Conservation (phyloP, 176 grass and related monocot genomes). For the Aegilops umbellulata region DNA sequence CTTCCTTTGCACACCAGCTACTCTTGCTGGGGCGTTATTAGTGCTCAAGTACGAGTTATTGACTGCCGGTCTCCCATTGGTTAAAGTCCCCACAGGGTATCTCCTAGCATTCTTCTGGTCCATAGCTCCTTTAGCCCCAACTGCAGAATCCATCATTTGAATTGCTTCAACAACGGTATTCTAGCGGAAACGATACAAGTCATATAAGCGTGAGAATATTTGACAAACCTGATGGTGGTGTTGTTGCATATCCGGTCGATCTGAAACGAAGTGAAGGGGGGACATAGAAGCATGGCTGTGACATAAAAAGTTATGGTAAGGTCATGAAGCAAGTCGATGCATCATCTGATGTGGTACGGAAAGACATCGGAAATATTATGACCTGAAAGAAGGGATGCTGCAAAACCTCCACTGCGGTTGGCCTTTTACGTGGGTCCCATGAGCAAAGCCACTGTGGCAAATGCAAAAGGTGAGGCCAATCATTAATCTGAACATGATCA, state of each 20-base stretch:
- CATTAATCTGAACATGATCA: background rate
- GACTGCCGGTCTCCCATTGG: conserved; percentile 44
- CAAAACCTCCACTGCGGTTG: conserved; percentile 82
- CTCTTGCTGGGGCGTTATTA: conserved; percentile 43
- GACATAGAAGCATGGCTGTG: conserved; percentile 88
- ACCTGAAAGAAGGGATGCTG: conserved; percentile 99
- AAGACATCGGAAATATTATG: conserved; percentile 13
- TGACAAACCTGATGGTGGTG: conserved; percentile 74
- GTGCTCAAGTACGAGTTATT: conserved; percentile 51
- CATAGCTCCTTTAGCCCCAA: conserved; percentile 60
- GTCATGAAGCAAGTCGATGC: background rate
- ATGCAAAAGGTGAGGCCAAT: conserved; percentile 22
- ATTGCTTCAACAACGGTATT: background rate
- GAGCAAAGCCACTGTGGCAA: conserved; percentile 71
- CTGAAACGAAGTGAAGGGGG: conserved; percentile 77
- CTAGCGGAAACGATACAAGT: background rate
- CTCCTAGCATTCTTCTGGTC: conserved; percentile 58
- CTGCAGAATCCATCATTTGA: conserved; percentile 31
- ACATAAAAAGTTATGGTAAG: conserved; percentile 12
- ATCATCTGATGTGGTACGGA: background rate
- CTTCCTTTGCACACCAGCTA: conserved; percentile 81
- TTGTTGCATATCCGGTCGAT: conserved; percentile 42
- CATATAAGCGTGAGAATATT: background rate
- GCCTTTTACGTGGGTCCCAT: conserved; percentile 80
- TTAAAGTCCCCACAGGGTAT: conserved; percentile 43